Base-by-base conservation (phyloP, 331 rosid genomes). In the Dryas integrifolia region DNA sequence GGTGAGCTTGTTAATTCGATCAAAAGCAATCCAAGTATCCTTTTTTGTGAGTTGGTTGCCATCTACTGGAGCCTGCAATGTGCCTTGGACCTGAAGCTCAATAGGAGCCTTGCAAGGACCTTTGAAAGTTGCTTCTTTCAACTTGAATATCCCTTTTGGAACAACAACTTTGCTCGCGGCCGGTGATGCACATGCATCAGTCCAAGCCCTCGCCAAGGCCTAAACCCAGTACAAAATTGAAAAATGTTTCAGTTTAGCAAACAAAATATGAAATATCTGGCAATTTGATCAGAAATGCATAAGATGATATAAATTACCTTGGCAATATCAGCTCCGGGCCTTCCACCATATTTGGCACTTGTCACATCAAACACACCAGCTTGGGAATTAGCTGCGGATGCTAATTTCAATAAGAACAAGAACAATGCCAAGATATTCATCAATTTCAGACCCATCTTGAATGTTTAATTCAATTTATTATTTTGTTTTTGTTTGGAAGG, bases 101-200 rank as follows among this genome's bases (percentile, higher is more conserved):
- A 88, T 80, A 0, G 88, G 83, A 70, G 79, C 78, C 30, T 79
- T 79, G 57, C 86, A 88, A 55, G 90, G 92, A 1, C 92, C 90
- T 62, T 43, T 14, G 0, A 83, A 18, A 2, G 30, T 49, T 2
- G 65, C 41, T n/a, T 4, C 47, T 4, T 55, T 43, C 47, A 82
- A 26, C 6, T 15, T 39, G 58, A 47, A 86, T n/a, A 9, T 53
- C 3, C 83, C 88, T 7, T 11, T 16, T 0, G 84, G 72, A 63
- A 88, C 59, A 74, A 73, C 24, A 13, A 88, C 38, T 73, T 3
- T 80, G 30, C 79, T 80, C 7, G 63, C 21, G 40, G 5, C 67
- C 7, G 40, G 0, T 16, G 82, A 58, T 13, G 62, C 72, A 60
- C 92, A 85, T 58, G 88, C 92, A 2, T 35, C 82, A 11, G 64